Conservation (phyloP, 306 rosid species). For the Rubus parviflorus region DNA sequence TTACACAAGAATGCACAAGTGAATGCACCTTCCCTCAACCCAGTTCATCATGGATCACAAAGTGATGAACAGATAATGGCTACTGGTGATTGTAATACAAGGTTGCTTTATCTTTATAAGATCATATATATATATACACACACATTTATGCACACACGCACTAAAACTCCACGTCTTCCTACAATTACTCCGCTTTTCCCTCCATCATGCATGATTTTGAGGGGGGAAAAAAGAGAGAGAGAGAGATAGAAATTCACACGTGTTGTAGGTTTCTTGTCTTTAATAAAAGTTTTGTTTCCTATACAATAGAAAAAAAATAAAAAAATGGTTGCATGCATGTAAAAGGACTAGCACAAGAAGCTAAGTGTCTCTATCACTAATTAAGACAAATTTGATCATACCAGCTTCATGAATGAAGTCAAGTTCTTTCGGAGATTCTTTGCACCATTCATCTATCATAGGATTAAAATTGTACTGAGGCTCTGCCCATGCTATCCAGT, state of each 20-base stretch:
- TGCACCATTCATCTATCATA: constrained; percentile 99
- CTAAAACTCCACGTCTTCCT: constrained; percentile 5
- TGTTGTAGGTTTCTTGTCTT: neutral
- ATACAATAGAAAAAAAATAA: neutral
- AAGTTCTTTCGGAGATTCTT: constrained; percentile 97
- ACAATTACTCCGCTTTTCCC: neutral
- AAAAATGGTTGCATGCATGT: neutral
- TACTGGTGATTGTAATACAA: too few relatives aligned
- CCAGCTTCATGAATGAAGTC: constrained; percentile 96
- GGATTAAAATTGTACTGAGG: constrained; percentile 94
- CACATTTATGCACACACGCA: neutral
- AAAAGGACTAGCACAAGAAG: neutral
- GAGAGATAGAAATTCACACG: too few relatives aligned
- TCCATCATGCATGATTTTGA: neutral
- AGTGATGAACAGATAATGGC: neutral
- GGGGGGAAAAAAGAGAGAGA: neutral
- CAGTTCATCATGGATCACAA: neutral
- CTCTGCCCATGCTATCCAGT: constrained; percentile 99
- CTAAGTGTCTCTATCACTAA: constrained; percentile 12
- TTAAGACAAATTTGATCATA: constrained; percentile 33
- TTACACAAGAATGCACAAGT: neutral
- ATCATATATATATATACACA: too few relatives aligned
- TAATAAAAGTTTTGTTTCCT: neutral
- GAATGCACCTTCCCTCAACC: constrained; percentile 4
- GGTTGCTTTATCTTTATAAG: too few relatives aligned